A percentile compares a stretch with the other conserved stretches of the same genome.
phyloP scores from a whole-genome alignment of 768 basidiomycete genomes.

The Termitomyces sp. region DNA sequence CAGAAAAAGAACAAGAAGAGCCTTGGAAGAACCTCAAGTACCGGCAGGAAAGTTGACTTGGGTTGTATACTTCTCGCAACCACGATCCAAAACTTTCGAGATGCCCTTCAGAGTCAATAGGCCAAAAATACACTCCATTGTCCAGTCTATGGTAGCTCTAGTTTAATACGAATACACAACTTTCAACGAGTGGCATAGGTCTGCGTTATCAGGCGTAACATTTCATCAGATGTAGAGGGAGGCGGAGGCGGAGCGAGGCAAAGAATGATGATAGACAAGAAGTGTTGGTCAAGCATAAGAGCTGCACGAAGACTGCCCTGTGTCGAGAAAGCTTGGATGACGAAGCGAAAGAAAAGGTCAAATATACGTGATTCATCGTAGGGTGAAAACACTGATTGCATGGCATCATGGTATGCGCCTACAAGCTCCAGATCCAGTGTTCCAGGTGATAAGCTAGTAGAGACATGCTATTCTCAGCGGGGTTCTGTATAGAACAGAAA shows the following conservation, averaged over 20 bases:
- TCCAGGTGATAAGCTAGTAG: slow-evolving; percentile 5
- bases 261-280: slow-evolving; percentile 2
- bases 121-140: neutral
- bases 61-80: neutral
- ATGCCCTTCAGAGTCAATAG: no score
- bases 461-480: neutral
- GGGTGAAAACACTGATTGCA: neutral
- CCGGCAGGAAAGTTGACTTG: neutral
- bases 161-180: neutral
- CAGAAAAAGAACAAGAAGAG: neutral
- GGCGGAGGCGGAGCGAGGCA: slow-evolving; percentile 4
- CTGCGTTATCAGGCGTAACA: neutral
- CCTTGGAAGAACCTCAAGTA: neutral
- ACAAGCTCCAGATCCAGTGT: neutral
- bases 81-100: neutral
- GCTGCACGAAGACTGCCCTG: slow-evolving; percentile 5
- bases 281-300: slow-evolving; percentile 8
- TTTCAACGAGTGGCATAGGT: neutral
- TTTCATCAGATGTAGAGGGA: slow-evolving; percentile 1
- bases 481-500: no score
- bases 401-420: neutral
- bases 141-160: neutral
- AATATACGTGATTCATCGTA: neutral
- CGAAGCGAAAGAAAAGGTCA: slow-evolving; percentile 6
- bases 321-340: slow-evolving; percentile 3